Base-by-base conservation (phyloP, 768 basidiomycete species). In the Hirschioporus abietinus region DNA sequence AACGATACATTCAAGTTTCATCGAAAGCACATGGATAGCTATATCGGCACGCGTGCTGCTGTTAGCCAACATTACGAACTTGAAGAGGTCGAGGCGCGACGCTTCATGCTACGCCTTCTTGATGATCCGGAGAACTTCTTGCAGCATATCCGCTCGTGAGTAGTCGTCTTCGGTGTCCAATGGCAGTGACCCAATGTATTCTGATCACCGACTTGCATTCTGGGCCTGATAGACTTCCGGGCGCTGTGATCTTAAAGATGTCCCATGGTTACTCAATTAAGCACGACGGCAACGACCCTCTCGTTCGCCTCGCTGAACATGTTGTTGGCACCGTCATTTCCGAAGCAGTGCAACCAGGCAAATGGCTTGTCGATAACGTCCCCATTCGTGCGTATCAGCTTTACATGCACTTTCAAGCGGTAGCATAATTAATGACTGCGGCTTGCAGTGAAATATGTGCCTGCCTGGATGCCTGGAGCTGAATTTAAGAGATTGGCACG, bases 181-280 rank as follows among this genome's bases (percentile, higher is more conserved):
- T n/a, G n/a, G n/a, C n/a, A n/a, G n/a, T n/a, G n/a, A n/a, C n/a
- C n/a, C n/a, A n/a, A n/a, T n/a, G n/a, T n/a, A n/a, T n/a, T n/a
- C n/a, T n/a, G 12, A 61, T 61, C 20, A 2, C 5, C 4, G 2
- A 25, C 20, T 12, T 25, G 42, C 6, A 0, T n/a, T 25, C 57
- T 17, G 60, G 12, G 52, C 35, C n/a, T 27, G n/a, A 24, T 60
- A 84, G 83, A 57, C 74, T 80, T 70, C 74, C 80, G 1, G 82
- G 78, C 9, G 74, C 76, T n/a, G 72, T 79, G n/a, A 72, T 81
- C 12, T 72, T 85, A 63, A 77, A 77, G 0, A 66, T 83, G 8
- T 79, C 81, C 0, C 85, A 86, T 68, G 86, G 85, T 1, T 69
- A 69, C 58, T 25, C 63, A 17, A 75, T 85, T n/a, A 71, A 80